Evolutionary conservation across 805 yeast genomes (phyloP), one percentile per base, ranked within the genome.

Genomic region (Candida ascalaphidarum): DNA sequence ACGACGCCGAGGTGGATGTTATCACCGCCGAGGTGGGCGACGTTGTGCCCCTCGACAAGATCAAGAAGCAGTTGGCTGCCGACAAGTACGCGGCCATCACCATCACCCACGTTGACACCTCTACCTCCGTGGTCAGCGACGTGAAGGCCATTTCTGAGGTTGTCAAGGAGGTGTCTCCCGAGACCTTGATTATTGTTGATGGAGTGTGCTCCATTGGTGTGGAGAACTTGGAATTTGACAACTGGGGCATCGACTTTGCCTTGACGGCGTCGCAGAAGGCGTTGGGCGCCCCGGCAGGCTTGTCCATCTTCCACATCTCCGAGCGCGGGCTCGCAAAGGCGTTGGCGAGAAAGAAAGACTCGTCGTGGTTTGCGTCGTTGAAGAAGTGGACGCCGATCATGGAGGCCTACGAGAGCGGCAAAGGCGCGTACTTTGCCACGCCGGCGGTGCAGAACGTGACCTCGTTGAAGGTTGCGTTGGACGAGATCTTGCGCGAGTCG

Each of bases 231-330:
- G 75, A 82, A 44, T 89, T 89, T 50, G 89, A 84, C 50, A 67
- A 67, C 12, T 89, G 97, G 96, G 86, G 83, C 4, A 56, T 89
- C 30, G 98, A 89, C 59, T 84, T 68, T 42, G 94, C 74, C 23
- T 66, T 89, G 38, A 81, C 95, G 26, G 97, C 95, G 2, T 85
- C 96, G 13, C 97, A 88, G 55, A 89, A 89, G 65, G 97, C 95
- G 17, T 63, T 89, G 43, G 96, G 96, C 30, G 92, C 81, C 17
- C 96, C 97, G 29, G 77, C 96, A 6, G 98, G 98, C 11, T 68
- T 89, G 41, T 76, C 89, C 11, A 71, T 89, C 43, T 75, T 81
- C 20, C 71, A 73, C 51, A 76, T 85, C 12, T 77, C 92, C 15
- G 73, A 65, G 31, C 74, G 95, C 44, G 95, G 95, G 9, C 58